Conservation (phyloP, 148 eudicot genomes). For the Silene latifolia region DNA sequence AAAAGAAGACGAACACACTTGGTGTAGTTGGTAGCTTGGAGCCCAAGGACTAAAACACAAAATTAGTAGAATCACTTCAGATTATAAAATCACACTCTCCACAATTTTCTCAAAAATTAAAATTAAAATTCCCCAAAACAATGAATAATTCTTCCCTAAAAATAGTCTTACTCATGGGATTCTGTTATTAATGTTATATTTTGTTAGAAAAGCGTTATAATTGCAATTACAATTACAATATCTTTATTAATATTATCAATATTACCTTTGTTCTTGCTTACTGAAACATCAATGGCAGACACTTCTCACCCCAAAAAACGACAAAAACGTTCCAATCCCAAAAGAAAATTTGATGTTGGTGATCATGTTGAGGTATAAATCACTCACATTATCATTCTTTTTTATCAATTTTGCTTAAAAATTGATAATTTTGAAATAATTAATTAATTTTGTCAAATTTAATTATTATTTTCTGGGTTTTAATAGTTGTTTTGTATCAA, state of each 20-base stretch:
- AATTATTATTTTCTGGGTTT: background rate
- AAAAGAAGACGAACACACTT: background rate
- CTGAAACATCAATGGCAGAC: constrained; percentile 31
- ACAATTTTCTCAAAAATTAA: background rate
- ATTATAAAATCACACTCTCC: background rate
- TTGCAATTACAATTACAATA: too few relatives aligned
- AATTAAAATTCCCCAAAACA: background rate
- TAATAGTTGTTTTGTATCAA: background rate
- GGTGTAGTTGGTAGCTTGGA: background rate
- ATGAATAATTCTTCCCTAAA: background rate
- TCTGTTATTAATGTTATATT: background rate
- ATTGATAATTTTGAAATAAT: background rate
- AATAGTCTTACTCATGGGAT: constrained; percentile 4
- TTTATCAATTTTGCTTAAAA: background rate
- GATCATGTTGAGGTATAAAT: constrained; percentile 36
- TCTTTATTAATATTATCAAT: constrained; percentile 10
- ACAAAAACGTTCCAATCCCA: background rate
- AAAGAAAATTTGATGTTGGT: constrained; percentile 13
- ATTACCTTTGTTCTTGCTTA: constrained; percentile 3
- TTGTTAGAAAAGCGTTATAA: too few relatives aligned
- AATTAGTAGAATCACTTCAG: background rate
- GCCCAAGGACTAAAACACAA: background rate
- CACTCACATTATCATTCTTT: background rate
- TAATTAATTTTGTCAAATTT: background rate
- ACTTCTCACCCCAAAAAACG: constrained; percentile 14